Percentiles rank a stretch among this genome's conserved stretches.
Conservation (phyloP, 2,329 filamentous ascomycete species). For the Aspergillus sergii region DNA sequence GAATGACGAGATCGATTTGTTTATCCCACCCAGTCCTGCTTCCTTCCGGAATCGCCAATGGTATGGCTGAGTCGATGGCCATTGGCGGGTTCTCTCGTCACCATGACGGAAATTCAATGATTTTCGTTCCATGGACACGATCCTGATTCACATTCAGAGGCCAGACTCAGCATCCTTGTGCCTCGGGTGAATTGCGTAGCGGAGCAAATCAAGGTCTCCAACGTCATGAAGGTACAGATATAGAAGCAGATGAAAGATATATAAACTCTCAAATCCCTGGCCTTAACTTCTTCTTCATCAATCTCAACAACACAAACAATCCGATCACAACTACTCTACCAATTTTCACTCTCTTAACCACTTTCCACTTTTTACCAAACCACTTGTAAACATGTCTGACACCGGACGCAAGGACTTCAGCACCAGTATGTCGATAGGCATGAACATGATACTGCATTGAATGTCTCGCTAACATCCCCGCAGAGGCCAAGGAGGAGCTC, state of each 20-base stretch:
- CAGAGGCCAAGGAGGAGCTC: slow-evolving; percentile 59
- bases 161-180: neutral
- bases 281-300: slow-evolving; percentile 7
- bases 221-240: slow-evolving; percentile 22
- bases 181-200: slow-evolving; percentile 3
- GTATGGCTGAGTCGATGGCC: neutral
- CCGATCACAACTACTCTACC: neutral
- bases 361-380: slow-evolving; percentile 9
- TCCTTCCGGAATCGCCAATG: neutral
- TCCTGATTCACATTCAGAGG: neutral
- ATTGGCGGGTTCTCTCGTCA: slow-evolving; percentile 3
- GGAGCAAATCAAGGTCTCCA: neutral
- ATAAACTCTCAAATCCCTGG: slow-evolving; percentile 20
- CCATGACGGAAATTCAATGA: slow-evolving; percentile 10
- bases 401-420: slow-evolving; percentile 62
- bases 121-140: slow-evolving; percentile 4
- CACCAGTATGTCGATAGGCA: slow-evolving; percentile 43
- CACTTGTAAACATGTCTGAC: slow-evolving; percentile 59
- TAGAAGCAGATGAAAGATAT: slow-evolving; percentile 17
- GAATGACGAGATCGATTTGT: neutral
- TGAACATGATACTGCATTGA: neutral
- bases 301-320: slow-evolving; percentile 11
- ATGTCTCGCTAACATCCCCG: slow-evolving; percentile 25
- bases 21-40: neutral
- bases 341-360: neutral